Conservation (phyloP, 495 filamentous ascomycete genomes). For the Lichenothelia convexa region DNA sequence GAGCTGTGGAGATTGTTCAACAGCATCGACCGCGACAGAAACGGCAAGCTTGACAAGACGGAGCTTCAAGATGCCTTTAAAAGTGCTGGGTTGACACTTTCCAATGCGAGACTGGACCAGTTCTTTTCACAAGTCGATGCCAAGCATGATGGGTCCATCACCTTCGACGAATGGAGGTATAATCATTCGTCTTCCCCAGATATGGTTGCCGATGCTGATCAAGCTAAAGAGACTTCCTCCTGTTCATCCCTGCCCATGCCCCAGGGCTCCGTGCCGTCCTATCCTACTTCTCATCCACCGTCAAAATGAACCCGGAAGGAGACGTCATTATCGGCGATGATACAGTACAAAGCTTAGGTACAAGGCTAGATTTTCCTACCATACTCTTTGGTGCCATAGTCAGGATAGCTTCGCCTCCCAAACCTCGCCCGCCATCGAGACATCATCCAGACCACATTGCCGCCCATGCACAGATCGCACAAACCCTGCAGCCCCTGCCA, state of each 20-base stretch:
- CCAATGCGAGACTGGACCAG: constrained; percentile 53
- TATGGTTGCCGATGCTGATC: not conserved
- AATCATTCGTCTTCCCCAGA: not conserved
- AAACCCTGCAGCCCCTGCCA: not conserved
- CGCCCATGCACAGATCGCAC: not conserved
- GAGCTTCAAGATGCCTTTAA: constrained; percentile 67
- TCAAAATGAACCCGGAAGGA: constrained; percentile 82
- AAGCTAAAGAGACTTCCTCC: constrained; percentile 63
- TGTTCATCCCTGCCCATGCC: constrained; percentile 68
- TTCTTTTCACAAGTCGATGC: constrained; percentile 83
- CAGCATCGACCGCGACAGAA: constrained; percentile 68
- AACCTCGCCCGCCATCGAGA: constrained; percentile 1
- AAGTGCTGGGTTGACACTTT: constrained; percentile 59
- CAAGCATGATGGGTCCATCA: constrained; percentile 76
- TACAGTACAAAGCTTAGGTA: constrained; percentile 86
- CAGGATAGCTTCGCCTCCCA: constrained; percentile 30
- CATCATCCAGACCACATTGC: constrained; percentile 7
- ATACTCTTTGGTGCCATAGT: constrained; percentile 49
- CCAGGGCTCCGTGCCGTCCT: constrained; percentile 68
- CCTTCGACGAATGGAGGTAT: constrained; percentile 93
- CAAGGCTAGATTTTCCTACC: constrained; percentile 54
- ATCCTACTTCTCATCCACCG: constrained; percentile 79
- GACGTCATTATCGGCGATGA: constrained; percentile 85
- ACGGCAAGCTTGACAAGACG: constrained; percentile 72
- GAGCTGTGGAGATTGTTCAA: constrained; percentile 68